A percentile compares a stretch with the other conserved stretches of the same genome.
Evolutionary conservation across 1,284 basidiomycete species (phyloP).

Genomic region (Sanghuangporus baumii): DNA sequence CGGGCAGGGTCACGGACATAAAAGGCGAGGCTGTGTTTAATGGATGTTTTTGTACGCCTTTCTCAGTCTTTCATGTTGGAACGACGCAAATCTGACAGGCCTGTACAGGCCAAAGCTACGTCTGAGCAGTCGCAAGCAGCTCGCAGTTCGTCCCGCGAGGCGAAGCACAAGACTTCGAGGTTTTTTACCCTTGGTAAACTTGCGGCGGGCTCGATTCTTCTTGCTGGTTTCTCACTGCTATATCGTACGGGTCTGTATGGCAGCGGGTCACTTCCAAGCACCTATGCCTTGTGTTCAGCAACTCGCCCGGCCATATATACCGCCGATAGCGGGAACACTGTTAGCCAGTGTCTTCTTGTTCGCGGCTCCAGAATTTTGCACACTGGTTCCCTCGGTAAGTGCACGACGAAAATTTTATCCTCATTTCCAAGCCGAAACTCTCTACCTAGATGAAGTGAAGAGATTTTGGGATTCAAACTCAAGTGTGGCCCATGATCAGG

Average conservation of each 20-base stretch:
- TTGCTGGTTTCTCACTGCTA: constrained; percentile 1
- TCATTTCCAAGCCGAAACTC: not conserved
- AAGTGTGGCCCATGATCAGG: not conserved
- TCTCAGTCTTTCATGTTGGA: not conserved
- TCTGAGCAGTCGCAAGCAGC: not conserved
- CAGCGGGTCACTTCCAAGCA: constrained; percentile 17
- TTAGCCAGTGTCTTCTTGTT: constrained; percentile 56
- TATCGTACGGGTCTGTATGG: not conserved
- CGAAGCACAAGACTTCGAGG: not conserved
- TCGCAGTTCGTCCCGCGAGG: not conserved
- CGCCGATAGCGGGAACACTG: constrained; percentile 45
- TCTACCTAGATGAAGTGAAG: constrained; percentile 36
- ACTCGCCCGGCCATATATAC: constrained; percentile 50
- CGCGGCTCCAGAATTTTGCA: constrained; percentile 43
- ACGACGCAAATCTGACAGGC: not conserved
- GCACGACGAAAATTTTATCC: constrained; percentile 9
- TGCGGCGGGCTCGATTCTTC: not conserved
- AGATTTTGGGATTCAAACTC: not conserved
- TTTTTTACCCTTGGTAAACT: not conserved
- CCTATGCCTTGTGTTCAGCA: constrained; percentile 57
- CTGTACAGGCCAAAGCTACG: not conserved
- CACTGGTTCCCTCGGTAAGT: constrained; percentile 50
- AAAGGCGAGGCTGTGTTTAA: not conserved
- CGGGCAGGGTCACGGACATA: not conserved
- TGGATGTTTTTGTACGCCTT: not conserved